Conservation (phyloP, 768 basidiomycete genomes). For the Mycena crocata region DNA sequence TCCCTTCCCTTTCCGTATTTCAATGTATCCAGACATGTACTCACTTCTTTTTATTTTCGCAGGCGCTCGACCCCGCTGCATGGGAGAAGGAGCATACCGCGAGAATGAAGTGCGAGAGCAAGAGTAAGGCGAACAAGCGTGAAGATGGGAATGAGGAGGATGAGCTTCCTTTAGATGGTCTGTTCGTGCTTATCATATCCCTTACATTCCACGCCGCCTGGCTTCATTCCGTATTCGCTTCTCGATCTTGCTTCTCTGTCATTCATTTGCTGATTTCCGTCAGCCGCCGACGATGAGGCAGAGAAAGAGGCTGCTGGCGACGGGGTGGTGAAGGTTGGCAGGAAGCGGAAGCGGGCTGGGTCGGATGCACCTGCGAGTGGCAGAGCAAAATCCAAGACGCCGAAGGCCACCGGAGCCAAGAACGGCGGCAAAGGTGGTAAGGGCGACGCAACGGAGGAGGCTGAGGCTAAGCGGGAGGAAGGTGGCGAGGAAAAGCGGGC, state of each 20-base stretch:
- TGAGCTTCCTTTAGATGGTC: constrained; percentile 29
- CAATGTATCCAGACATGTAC: constrained; percentile 33
- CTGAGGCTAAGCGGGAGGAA: constrained; percentile 62
- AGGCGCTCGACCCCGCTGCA: constrained; percentile 65
- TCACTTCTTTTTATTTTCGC: too few species aligned
- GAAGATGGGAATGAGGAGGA: constrained; percentile 26
- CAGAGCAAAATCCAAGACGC: constrained; percentile 56
- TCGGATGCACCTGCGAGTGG: constrained; percentile 42
- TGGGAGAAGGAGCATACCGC: constrained; percentile 58
- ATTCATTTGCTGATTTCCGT: background rate
- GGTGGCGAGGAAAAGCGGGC: constrained; percentile 61
- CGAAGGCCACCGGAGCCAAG: too few species aligned
- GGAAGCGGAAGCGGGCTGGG: constrained; percentile 66
- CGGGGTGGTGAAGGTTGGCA: constrained; percentile 57
- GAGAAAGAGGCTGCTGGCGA: constrained; percentile 71
- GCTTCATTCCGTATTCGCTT: too few species aligned
- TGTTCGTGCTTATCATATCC: background rate
- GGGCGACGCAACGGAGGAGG: constrained; percentile 78
- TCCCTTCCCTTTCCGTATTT: too few species aligned
- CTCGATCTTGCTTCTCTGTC: too few species aligned
- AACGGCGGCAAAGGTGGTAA: constrained; percentile 62
- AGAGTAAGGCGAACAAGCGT: constrained; percentile 23
- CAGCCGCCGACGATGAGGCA: constrained; percentile 44
- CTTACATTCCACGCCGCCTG: background rate
- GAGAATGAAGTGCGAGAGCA: constrained; percentile 34